A percentile compares a stretch with the other conserved stretches of the same genome.
phyloP scores from a whole-genome alignment of 352 stramenopile species.

The Phytophthora chlamydospora region DNA sequence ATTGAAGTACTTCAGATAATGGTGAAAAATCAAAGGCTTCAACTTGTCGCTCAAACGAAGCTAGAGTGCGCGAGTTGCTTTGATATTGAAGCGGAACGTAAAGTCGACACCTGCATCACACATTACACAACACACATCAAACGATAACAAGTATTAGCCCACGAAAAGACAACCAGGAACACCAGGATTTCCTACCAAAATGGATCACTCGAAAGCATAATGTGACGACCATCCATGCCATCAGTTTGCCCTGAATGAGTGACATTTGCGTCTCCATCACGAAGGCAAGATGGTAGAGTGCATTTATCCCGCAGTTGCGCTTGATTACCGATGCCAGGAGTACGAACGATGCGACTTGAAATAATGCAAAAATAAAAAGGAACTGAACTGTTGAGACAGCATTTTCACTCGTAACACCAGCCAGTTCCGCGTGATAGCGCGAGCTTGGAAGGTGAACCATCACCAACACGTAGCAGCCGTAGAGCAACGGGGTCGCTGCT shows the following conservation, averaged over 20 bases:
- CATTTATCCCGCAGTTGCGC: slow-evolving; percentile 17
- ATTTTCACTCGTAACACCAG: slow-evolving; percentile 1
- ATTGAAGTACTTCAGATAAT: too few relatives aligned
- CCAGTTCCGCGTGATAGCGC: slow-evolving; percentile 13
- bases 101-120: slow-evolving; percentile 12
- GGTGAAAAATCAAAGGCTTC: too few relatives aligned
- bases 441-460: slow-evolving; percentile 32
- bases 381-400: slow-evolving; percentile 8
- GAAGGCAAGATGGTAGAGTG: slow-evolving; percentile 31
- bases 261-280: slow-evolving; percentile 32
- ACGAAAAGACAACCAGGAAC: neutral
- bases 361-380: slow-evolving; percentile 20
- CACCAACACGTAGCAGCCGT: slow-evolving; percentile 19
- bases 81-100: slow-evolving; percentile 12
- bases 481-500: slow-evolving; percentile 36
- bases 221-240: slow-evolving; percentile 13
- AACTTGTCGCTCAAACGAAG: too few relatives aligned
- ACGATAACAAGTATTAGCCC: too few relatives aligned
- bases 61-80: too few relatives aligned
- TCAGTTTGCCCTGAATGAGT: slow-evolving; percentile 24
- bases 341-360: slow-evolving; percentile 32
- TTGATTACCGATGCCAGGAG: slow-evolving; percentile 19
- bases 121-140: neutral
- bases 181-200: slow-evolving; percentile 8
- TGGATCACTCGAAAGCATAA: slow-evolving; percentile 16